Base-by-base conservation (phyloP, 2,329 filamentous ascomycete species). In the Nigrograna mackinnonii region DNA sequence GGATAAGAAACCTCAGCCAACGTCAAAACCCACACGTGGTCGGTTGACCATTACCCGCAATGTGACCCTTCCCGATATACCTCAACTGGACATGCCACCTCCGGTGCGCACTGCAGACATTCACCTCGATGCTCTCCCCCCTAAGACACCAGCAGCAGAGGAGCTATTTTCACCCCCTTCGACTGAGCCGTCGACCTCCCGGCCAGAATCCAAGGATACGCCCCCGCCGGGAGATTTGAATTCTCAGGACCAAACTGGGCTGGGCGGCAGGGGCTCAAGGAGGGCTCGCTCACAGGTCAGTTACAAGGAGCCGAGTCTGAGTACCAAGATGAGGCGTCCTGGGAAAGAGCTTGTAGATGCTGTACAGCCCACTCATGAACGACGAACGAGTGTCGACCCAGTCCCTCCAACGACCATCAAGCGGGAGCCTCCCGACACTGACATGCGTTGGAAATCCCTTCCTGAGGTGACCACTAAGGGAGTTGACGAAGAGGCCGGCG, bases 261-360 rank as follows among this genome's bases (percentile, higher is more conserved):
- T 62, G 26, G 59, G 57, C 14, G 64, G 56, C 17, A 60, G 74
- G 22, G 70, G 73, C 9, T 72, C 69, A 3, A 66, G 75, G 41
- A 66, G 75, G 44, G 72, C 72, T 12, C 65, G 75, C 18, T 60
- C 71, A 14, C 67, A 71, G 22, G 73, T 49, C 33, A 49, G 46
- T 39, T 41, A 52, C 54, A 38, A 55, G 50, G 44, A 55, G 47
- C 75, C 75, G 2, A 75, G 66, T 36, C 58, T 78, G 13, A 64
- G 65, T 34, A 70, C 67, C 13, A 78, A 78, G 52, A 77, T 78
- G 74, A 65, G 75, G 16, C 67, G 75, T 19, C 73, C 74, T 2
- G 66, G 65, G 37, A 74, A 75, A 47, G 66, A 74, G 37, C 57
- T 76, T 39, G 70, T 70, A 2, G 73, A 77, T 50, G 75, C 75